A percentile compares a stretch with the other conserved stretches of the same genome.
Evolutionary conservation across 1,284 basidiomycete genomes (phyloP).

Genomic region (Malassezia equina): DNA sequence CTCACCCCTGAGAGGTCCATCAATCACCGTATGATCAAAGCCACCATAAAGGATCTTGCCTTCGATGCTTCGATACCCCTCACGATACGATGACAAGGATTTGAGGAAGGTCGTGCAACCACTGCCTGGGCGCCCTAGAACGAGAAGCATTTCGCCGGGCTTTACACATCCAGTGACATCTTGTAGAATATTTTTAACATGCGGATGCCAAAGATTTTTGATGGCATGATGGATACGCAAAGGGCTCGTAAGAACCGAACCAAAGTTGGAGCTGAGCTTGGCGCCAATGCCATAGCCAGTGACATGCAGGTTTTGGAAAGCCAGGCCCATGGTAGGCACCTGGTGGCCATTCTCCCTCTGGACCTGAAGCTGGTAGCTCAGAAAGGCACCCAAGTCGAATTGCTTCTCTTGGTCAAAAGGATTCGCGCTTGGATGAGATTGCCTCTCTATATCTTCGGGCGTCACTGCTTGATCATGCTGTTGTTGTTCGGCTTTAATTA

Average conservation of each 20-base stretch:
- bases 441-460: not conserved
- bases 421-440: slow-evolving; percentile 8
- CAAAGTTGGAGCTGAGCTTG: slow-evolving; percentile 21
- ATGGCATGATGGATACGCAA: slow-evolving; percentile 17
- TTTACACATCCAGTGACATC: slow-evolving; percentile 32
- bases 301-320: slow-evolving; percentile 25
- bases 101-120: slow-evolving; percentile 40
- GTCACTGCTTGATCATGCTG: not conserved
- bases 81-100: slow-evolving; percentile 33
- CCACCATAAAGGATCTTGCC: slow-evolving; percentile 34
- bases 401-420: slow-evolving; percentile 36
- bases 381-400: slow-evolving; percentile 46
- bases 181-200: slow-evolving; percentile 33
- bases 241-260: slow-evolving; percentile 24
- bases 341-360: slow-evolving; percentile 28
- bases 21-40: slow-evolving; percentile 28
- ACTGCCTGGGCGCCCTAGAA: slow-evolving; percentile 37
- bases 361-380: slow-evolving; percentile 30
- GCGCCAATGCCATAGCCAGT: slow-evolving; percentile 31
- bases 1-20: slow-evolving; percentile 26
- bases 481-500: not conserved
- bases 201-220: slow-evolving; percentile 19
- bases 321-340: slow-evolving; percentile 23
- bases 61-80: slow-evolving; percentile 32
- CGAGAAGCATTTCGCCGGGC: slow-evolving; percentile 42